Conservation (phyloP, 176 grass and related monocot genomes). For the Typha latifolia region DNA sequence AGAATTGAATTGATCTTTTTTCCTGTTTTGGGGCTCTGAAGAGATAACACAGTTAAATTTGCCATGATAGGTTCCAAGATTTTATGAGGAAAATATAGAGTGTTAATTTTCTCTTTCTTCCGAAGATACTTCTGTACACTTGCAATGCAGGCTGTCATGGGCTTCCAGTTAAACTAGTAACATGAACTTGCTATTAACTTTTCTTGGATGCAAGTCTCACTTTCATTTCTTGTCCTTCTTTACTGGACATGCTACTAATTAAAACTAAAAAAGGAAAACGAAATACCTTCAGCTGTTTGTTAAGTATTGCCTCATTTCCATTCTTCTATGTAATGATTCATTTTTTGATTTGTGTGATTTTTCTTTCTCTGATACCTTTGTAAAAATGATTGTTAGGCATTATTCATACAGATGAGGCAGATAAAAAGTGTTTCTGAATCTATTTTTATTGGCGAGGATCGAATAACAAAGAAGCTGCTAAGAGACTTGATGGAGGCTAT, state of each 20-base stretch:
- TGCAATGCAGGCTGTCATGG: too few species aligned
- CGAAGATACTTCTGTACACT: too few species aligned
- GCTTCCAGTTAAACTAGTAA: too few species aligned
- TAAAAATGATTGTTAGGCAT: slow-evolving; percentile 9
- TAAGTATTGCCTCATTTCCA: not conserved
- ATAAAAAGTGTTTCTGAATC: slow-evolving; percentile 22
- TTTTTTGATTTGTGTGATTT: not conserved
- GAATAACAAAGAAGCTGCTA: slow-evolving; percentile 25
- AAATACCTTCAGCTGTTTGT: not conserved
- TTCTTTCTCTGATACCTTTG: not conserved
- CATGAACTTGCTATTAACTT: too few species aligned
- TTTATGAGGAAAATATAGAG: too few species aligned
- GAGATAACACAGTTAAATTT: not conserved
- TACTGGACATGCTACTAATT: too few species aligned
- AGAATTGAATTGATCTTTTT: too few species aligned
- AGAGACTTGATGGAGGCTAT: slow-evolving; percentile 39
- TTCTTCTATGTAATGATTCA: not conserved
- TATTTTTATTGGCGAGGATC: slow-evolving; percentile 26
- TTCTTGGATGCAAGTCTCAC: too few species aligned
- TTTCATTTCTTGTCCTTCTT: too few species aligned
- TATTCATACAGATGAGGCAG: slow-evolving; percentile 36
- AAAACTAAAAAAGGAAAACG: not conserved
- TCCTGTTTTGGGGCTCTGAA: too few species aligned
- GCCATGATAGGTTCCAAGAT: not conserved
- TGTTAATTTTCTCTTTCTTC: too few species aligned